Evolutionary conservation across 306 rosid genomes (phyloP), one percentile per base, ranked within the genome.

Genomic region (Astragalus glycyphyllos): DNA sequence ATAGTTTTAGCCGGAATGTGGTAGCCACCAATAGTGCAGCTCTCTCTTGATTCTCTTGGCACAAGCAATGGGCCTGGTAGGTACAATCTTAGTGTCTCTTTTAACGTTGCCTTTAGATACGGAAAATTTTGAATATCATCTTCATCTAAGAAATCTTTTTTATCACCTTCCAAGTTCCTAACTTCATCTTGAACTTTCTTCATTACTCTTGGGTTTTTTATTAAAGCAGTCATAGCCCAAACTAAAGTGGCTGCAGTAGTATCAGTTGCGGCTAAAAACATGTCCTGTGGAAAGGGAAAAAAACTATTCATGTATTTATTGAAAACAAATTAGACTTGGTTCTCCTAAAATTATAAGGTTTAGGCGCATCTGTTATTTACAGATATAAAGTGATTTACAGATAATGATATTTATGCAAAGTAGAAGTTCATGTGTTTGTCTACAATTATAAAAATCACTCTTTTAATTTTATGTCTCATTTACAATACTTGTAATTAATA

Each of bases 71-170:
- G 62, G 0, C 3, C 62, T 57, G 62, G 61, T 7, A 23, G 56
- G 12, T 68, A 3, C 47, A 79, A 50, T 62, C 83, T 79, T 3
- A 79, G 0, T 31, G 76, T 65, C 42, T 76, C 81, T 58, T 73
- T 79, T 34, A 79, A 42, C 16, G 59, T 16, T 3, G 71, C 71
- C 31, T 76, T 71, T 0, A 81, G 23, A 50, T 81, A 81, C 0
- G 34, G 1, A 37, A 51, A 58, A 7, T 58, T 70, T 35, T 76
- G 23, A 11, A 67, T 32, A 47, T 79, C 75, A 14, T 50, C 64
- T 65, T 50, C 83, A 48, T 49, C 49, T 15, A 61, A 4, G 12
- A 68, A 53, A 8, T 55, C 42, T 12, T 42, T 41, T 12, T 42
- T 41, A 4, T 15, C 11, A 2, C 17, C 65, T 31, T 50, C 11